Percentiles rank a stretch among this genome's conserved stretches.
phyloP scores from a whole-genome alignment of 2,329 filamentous ascomycete genomes.

The Calonectria henricotiae region DNA sequence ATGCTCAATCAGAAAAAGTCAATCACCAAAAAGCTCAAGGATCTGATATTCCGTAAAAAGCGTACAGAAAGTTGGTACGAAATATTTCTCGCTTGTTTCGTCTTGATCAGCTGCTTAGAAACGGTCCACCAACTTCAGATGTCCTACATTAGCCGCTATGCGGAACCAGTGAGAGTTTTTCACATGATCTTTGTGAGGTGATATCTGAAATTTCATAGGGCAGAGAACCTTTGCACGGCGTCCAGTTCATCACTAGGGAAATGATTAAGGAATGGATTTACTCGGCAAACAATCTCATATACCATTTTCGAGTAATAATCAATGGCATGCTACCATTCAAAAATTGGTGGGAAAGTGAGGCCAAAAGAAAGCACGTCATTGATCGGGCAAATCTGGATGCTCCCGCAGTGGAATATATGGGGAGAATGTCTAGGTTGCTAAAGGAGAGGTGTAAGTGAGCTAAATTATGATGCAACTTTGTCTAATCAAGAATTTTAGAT shows the following conservation, averaged over 20 bases:
- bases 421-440: not conserved
- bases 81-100: not conserved
- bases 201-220: not conserved
- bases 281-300: not conserved
- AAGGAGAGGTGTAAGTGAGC: not conserved
- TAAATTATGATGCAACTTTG: not conserved
- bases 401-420: not conserved
- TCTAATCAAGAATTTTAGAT: not conserved
- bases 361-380: not conserved
- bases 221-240: not conserved
- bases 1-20: not conserved
- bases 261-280: constrained; percentile 2
- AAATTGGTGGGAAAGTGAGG: not conserved
- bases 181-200: too few relatives aligned
- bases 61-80: not conserved
- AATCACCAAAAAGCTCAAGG: not conserved
- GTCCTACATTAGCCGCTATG: not conserved
- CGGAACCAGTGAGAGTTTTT: not conserved
- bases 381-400: not conserved
- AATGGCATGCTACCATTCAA: not conserved
- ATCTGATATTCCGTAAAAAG: not conserved
- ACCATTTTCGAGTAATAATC: not conserved
- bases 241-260: not conserved
- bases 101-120: constrained; percentile 2
- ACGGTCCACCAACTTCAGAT: constrained; percentile 5